phyloP scores from a whole-genome alignment of 2,329 filamentous ascomycete genomes.

The Penicillium sp. region DNA sequence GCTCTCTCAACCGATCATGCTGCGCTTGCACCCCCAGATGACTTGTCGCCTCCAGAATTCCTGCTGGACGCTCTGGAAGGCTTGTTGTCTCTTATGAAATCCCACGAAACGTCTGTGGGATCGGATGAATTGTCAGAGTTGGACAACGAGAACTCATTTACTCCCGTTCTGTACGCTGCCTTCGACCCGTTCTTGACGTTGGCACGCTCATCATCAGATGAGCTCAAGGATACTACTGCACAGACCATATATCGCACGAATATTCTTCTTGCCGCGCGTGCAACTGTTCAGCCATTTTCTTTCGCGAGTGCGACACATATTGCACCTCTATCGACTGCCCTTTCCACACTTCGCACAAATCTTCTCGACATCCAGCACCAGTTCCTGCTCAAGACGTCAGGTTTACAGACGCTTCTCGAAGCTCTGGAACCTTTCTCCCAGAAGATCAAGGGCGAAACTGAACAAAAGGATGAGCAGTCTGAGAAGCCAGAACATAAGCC shows the following conservation, averaged over 20 bases:
- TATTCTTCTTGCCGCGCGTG: constrained; percentile 46
- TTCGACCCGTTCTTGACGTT: constrained; percentile 83
- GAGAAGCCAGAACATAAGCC: constrained; percentile 37
- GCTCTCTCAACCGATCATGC: constrained; percentile 73
- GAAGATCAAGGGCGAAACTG: constrained; percentile 20
- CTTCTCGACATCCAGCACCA: constrained; percentile 69
- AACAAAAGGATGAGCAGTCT: constrained; percentile 7
- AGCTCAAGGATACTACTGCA: constrained; percentile 39
- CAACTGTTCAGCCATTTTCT: constrained; percentile 45
- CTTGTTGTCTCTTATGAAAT: constrained; percentile 77
- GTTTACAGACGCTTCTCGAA: constrained; percentile 65
- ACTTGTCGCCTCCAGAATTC: constrained; percentile 78
- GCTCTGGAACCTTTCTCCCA: constrained; percentile 53
- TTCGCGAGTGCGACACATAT: constrained; percentile 67
- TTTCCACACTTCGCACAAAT: constrained; percentile 47
- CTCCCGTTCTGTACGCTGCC: constrained; percentile 72
- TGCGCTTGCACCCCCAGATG: constrained; percentile 67
- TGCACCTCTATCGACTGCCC: constrained; percentile 58
- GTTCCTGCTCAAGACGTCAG: constrained; percentile 75
- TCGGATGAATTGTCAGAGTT: constrained; percentile 45
- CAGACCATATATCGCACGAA: constrained; percentile 55
- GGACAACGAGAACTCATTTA: constrained; percentile 68
- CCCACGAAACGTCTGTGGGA: constrained; percentile 77
- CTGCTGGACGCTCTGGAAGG: constrained; percentile 77
- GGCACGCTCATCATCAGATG: constrained; percentile 54